Conservation (phyloP, 208 protist species). For the Strigomonas culicis region DNA sequence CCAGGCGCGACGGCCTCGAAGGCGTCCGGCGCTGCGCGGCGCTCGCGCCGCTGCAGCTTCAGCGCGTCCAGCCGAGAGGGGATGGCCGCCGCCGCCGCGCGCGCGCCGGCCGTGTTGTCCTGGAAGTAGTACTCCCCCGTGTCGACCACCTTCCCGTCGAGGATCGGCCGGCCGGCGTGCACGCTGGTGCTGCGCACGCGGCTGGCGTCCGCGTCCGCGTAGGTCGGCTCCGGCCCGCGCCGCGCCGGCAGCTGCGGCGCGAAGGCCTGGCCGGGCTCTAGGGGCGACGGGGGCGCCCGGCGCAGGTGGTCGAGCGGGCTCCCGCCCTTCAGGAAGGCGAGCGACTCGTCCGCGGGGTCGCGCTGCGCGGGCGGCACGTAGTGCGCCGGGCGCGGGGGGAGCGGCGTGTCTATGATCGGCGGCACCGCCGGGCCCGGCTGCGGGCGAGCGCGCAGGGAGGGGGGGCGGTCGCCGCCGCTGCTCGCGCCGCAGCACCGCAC, state of each 20-base stretch:
- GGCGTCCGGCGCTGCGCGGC: neutral
- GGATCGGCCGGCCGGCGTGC: slow-evolving; percentile 51
- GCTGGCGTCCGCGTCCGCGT: slow-evolving; percentile 53
- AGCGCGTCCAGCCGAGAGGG: neutral
- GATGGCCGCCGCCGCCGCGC: neutral
- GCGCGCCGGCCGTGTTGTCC: neutral
- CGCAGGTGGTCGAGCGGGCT: slow-evolving; percentile 27
- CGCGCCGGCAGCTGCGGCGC: slow-evolving; percentile 40
- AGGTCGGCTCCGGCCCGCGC: slow-evolving; percentile 8
- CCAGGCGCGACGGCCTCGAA: neutral
- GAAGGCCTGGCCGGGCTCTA: slow-evolving; percentile 25
- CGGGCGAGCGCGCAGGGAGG: too few relatives aligned
- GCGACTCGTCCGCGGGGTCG: slow-evolving; percentile 49
- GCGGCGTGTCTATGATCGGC: slow-evolving; percentile 30
- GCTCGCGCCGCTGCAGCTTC: neutral
- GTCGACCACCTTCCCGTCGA: slow-evolving; percentile 32
- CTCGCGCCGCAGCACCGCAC: too few relatives aligned
- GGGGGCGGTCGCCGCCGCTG: too few relatives aligned
- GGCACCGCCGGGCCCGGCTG: neutral
- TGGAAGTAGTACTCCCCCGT: slow-evolving; percentile 33
- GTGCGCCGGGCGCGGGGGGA: slow-evolving; percentile 50
- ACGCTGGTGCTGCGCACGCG: slow-evolving; percentile 68
- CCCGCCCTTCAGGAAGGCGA: slow-evolving; percentile 49
- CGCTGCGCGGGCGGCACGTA: slow-evolving; percentile 78
- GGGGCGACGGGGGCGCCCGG: slow-evolving; percentile 7